phyloP scores from a whole-genome alignment of 1,139 yeast genomes.

The Arxiozyma slooffiae region DNA sequence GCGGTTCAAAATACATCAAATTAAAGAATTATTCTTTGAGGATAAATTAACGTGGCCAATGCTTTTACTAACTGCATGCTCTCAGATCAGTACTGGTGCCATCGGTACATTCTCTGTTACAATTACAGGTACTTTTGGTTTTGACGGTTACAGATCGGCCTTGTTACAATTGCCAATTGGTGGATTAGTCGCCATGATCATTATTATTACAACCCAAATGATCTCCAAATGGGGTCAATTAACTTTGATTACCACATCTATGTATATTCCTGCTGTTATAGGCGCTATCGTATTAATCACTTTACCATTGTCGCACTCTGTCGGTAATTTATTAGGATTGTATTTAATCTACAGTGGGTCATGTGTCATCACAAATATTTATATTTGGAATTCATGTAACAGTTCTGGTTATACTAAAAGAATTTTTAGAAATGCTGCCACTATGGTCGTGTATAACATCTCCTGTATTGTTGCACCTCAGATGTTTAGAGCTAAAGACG shows the following conservation, averaged over 20 bases:
- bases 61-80: slow-evolving; percentile 32
- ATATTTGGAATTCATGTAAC: slow-evolving; percentile 36
- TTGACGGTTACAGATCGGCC: slow-evolving; percentile 32
- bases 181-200: slow-evolving; percentile 33
- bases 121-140: slow-evolving; percentile 41
- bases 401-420: slow-evolving; percentile 67
- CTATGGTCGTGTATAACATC: slow-evolving; percentile 53
- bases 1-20: slow-evolving; percentile 44
- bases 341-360: slow-evolving; percentile 35
- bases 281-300: slow-evolving; percentile 41
- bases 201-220: slow-evolving; percentile 28
- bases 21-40: slow-evolving; percentile 35
- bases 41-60: slow-evolving; percentile 42
- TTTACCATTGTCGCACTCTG: slow-evolving; percentile 30
- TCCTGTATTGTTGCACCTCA: slow-evolving; percentile 71
- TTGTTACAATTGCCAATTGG: slow-evolving; percentile 41
- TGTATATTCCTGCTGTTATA: slow-evolving; percentile 31
- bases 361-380: slow-evolving; percentile 34
- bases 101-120: slow-evolving; percentile 41
- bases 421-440: slow-evolving; percentile 48
- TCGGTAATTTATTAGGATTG: slow-evolving; percentile 32
- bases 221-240: slow-evolving; percentile 26
- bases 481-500: slow-evolving; percentile 44
- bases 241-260: slow-evolving; percentile 25
- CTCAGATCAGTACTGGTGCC: slow-evolving; percentile 38